phyloP scores from a whole-genome alignment of 768 basidiomycete genomes.

The Sarcomyxa edulis region DNA sequence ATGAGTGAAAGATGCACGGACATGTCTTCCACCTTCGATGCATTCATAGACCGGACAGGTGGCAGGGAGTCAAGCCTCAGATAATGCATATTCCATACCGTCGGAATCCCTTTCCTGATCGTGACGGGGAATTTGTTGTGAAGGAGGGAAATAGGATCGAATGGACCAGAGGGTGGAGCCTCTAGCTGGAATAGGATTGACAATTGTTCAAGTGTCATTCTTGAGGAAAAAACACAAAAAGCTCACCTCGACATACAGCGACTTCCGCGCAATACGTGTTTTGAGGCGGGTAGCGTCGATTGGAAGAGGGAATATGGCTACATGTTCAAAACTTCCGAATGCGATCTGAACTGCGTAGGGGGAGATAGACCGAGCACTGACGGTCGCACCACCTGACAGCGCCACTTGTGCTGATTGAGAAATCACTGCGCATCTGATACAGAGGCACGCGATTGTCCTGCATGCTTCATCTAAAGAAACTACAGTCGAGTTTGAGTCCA shows the following conservation, averaged over 20 bases:
- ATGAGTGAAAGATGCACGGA: no score
- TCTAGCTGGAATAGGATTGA: no score
- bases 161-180: no score
- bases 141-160: not conserved
- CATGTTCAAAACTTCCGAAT: not conserved
- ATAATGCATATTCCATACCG: constrained; percentile 19
- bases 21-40: no score
- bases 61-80: constrained; percentile 21
- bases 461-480: constrained; percentile 3
- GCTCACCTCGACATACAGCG: constrained; percentile 42
- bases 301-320: constrained; percentile 20
- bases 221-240: constrained; percentile 8
- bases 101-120: not conserved
- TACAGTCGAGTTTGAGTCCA: not conserved
- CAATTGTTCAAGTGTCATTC: not conserved
- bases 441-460: not conserved
- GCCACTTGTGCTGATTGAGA: no score
- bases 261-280: constrained; percentile 47
- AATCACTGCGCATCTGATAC: no score
- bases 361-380: not conserved
- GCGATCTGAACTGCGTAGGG: not conserved
- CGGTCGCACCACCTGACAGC: not conserved
- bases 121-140: constrained; percentile 1
- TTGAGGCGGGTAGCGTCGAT: constrained; percentile 29
- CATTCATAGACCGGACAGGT: no score